Conservation (phyloP, 768 basidiomycete species). For the Tubosaeta sp. region DNA sequence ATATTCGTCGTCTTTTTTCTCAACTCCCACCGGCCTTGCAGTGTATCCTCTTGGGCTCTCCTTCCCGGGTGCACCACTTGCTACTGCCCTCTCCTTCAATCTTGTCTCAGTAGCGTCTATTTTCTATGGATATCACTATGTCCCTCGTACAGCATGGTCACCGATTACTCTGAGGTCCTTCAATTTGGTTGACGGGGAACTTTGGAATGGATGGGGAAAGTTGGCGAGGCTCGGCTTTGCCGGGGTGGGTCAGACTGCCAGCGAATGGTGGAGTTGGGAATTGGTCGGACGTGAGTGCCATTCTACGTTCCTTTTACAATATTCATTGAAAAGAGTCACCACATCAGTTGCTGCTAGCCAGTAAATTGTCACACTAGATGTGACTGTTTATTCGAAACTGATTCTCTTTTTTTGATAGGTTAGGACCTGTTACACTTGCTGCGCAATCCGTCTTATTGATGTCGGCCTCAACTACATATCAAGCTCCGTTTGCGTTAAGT, state of each 20-base stretch:
- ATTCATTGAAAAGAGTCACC: neutral
- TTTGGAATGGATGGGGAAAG: slow-evolving; percentile 64
- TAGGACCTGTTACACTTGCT: slow-evolving; percentile 79
- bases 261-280: slow-evolving; percentile 99
- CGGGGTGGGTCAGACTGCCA: slow-evolving; percentile 77
- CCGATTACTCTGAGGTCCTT: slow-evolving; percentile 21
- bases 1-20: neutral
- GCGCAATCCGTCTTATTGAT: slow-evolving; percentile 83
- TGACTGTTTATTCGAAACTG: neutral
- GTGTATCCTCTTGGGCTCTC: slow-evolving; percentile 65
- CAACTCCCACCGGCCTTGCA: slow-evolving; percentile 5
- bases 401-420: slow-evolving; percentile 34
- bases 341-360: slow-evolving; percentile 49
- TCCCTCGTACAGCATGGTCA: slow-evolving; percentile 76
- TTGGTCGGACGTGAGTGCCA: slow-evolving; percentile 48
- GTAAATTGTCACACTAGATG: slow-evolving; percentile 25
- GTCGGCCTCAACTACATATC: slow-evolving; percentile 72
- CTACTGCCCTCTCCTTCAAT: slow-evolving; percentile 86
- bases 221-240: slow-evolving; percentile 75
- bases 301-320: neutral
- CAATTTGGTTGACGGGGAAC: slow-evolving; percentile 52
- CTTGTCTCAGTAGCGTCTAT: slow-evolving; percentile 65
- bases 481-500: slow-evolving; percentile 78
- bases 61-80: slow-evolving; percentile 89
- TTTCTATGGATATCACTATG: slow-evolving; percentile 57